phyloP scores from a whole-genome alignment of 2,329 filamentous ascomycete species.

The Nothophaeocryptopus gaeumannii region DNA sequence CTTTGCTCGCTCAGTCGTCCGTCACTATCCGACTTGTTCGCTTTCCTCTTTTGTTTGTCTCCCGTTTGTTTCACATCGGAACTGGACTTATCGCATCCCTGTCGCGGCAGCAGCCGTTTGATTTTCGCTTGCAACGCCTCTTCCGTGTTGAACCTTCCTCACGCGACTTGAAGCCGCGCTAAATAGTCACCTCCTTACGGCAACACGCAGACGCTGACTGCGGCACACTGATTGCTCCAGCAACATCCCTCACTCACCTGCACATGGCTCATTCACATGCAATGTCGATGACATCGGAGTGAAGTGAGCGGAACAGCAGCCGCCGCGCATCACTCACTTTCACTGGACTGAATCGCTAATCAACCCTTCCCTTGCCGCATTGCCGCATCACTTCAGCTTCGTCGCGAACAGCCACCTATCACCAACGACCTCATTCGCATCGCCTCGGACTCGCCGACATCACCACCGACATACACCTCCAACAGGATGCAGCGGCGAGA shows the following conservation, averaged over 20 bases:
- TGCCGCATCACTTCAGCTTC: background rate
- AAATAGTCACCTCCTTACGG: background rate
- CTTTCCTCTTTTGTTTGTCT: background rate
- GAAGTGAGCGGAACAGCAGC: background rate
- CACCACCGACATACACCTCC: background rate
- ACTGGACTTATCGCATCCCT: background rate
- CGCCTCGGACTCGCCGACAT: background rate
- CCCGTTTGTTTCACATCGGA: background rate
- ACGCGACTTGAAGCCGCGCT: too few relatives aligned
- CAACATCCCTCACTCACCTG: background rate
- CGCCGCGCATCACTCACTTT: background rate
- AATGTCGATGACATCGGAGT: too few relatives aligned
- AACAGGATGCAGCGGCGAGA: constrained; percentile 47
- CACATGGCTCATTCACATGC: too few relatives aligned
- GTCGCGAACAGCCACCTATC: background rate
- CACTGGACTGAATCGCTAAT: background rate
- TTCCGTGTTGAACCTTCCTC: too few relatives aligned
- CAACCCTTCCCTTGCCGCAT: constrained; percentile 1
- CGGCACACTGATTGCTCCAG: background rate
- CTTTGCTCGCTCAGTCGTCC: background rate
- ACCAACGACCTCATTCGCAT: background rate
- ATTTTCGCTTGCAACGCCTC: too few relatives aligned
- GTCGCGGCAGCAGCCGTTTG: too few relatives aligned
- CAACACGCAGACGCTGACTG: background rate
- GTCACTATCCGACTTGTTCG: background rate